Conservation (phyloP, 2,329 filamentous ascomycete species). For the Cercospora citrullina region DNA sequence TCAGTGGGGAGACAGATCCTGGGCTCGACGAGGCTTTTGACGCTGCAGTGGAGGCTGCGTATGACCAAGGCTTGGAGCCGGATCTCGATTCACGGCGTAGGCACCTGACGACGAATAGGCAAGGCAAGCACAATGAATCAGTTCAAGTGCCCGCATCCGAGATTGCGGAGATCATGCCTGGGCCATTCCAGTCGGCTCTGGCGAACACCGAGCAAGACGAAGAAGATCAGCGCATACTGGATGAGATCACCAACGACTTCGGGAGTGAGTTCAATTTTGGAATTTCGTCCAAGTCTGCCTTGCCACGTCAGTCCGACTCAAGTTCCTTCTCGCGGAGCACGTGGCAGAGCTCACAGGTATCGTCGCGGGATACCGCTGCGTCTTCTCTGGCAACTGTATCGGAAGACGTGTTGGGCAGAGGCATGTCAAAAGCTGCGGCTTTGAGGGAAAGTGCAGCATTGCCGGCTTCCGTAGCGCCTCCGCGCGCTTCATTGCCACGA, state of each 20-base stretch:
- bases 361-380: slow-evolving; percentile 64
- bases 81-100: slow-evolving; percentile 53
- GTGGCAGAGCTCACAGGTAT: slow-evolving; percentile 69
- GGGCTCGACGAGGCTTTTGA: slow-evolving; percentile 94
- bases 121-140: slow-evolving; percentile 26
- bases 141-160: slow-evolving; percentile 28
- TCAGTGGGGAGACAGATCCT: slow-evolving; percentile 74
- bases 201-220: slow-evolving; percentile 35
- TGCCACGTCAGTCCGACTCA: slow-evolving; percentile 78
- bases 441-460: slow-evolving; percentile 30
- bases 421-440: slow-evolving; percentile 36
- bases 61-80: slow-evolving; percentile 86
- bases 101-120: slow-evolving; percentile 24
- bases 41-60: slow-evolving; percentile 92
- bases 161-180: slow-evolving; percentile 29
- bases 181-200: slow-evolving; percentile 16
- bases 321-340: slow-evolving; percentile 75
- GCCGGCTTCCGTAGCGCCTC: slow-evolving; percentile 35
- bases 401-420: slow-evolving; percentile 55
- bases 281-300: slow-evolving; percentile 63
- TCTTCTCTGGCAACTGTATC: slow-evolving; percentile 71
- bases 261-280: slow-evolving; percentile 76
- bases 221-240: slow-evolving; percentile 60
- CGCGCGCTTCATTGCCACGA: slow-evolving; percentile 28
- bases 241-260: slow-evolving; percentile 85